Conservation (phyloP, 371 early-diverging fungal species). For the Lichtheimia ramosa region DNA sequence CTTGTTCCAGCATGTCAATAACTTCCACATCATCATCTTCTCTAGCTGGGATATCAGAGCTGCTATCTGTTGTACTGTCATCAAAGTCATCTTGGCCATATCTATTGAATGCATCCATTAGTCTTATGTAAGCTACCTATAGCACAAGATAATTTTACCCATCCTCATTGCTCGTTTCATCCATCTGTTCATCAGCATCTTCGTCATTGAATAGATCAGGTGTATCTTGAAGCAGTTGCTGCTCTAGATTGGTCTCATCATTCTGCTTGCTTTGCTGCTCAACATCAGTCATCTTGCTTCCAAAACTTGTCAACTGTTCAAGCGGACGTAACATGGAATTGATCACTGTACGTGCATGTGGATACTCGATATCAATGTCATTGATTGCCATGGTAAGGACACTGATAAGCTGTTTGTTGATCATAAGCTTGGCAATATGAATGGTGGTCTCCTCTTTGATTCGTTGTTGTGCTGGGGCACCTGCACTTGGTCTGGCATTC, state of each 20-base stretch:
- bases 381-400: constrained; percentile 76
- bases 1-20: constrained; percentile 56
- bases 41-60: constrained; percentile 53
- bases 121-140: no score
- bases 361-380: constrained; percentile 90
- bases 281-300: constrained; percentile 76
- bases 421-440: constrained; percentile 78
- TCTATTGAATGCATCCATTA: constrained; percentile 3
- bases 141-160: constrained; percentile 62
- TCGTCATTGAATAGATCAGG: constrained; percentile 84
- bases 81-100: constrained; percentile 70
- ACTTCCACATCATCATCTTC: constrained; percentile 67
- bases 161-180: constrained; percentile 55
- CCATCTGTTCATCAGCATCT: constrained; percentile 62
- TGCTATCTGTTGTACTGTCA: constrained; percentile 71
- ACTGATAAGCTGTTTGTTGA: constrained; percentile 87
- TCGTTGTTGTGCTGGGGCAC: constrained; percentile 5
- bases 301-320: constrained; percentile 84
- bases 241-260: constrained; percentile 35
- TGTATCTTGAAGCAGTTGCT: constrained; percentile 49
- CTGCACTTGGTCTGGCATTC: constrained; percentile 46
- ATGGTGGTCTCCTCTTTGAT: constrained; percentile 58
- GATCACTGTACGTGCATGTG: constrained; percentile 74
- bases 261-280: constrained; percentile 26
- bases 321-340: constrained; percentile 82